phyloP scores from a whole-genome alignment of 2,329 filamentous ascomycete species.

The Ophiostoma sp. region DNA sequence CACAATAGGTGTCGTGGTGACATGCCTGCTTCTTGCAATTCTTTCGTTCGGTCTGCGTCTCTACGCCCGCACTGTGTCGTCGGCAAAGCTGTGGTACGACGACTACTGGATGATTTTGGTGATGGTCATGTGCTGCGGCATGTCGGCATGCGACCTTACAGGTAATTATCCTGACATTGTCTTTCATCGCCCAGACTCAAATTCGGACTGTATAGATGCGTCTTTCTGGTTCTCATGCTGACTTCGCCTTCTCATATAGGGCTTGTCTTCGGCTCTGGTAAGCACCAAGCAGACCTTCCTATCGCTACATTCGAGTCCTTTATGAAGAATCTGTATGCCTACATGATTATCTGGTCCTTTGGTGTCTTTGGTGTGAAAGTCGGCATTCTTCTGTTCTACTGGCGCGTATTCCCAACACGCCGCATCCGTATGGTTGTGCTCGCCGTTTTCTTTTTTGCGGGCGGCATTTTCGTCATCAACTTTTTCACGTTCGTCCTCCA shows the following conservation, averaged over 20 bases:
- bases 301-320: slow-evolving; percentile 11
- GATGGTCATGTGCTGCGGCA: slow-evolving; percentile 22
- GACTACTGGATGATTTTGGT: slow-evolving; percentile 25
- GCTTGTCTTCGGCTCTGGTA: slow-evolving; percentile 21
- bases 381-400: slow-evolving; percentile 26
- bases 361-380: slow-evolving; percentile 24
- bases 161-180: slow-evolving; percentile 6
- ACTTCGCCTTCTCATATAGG: background rate
- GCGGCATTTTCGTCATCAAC: slow-evolving; percentile 19
- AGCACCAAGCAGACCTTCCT: slow-evolving; percentile 20
- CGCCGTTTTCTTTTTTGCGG: slow-evolving; percentile 14
- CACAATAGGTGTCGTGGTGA: slow-evolving; percentile 22
- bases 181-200: background rate
- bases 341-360: slow-evolving; percentile 24
- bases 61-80: slow-evolving; percentile 17
- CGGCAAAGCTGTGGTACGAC: slow-evolving; percentile 24
- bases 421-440: slow-evolving; percentile 20
- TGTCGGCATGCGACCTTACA: slow-evolving; percentile 19
- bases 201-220: background rate
- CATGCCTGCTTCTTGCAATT: slow-evolving; percentile 20
- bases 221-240: background rate
- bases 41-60: slow-evolving; percentile 22
- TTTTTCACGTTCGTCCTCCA: slow-evolving; percentile 23
- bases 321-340: slow-evolving; percentile 25
- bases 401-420: slow-evolving; percentile 23